phyloP scores from a whole-genome alignment of 768 basidiomycete species.

The Lactifluus pinguis region DNA sequence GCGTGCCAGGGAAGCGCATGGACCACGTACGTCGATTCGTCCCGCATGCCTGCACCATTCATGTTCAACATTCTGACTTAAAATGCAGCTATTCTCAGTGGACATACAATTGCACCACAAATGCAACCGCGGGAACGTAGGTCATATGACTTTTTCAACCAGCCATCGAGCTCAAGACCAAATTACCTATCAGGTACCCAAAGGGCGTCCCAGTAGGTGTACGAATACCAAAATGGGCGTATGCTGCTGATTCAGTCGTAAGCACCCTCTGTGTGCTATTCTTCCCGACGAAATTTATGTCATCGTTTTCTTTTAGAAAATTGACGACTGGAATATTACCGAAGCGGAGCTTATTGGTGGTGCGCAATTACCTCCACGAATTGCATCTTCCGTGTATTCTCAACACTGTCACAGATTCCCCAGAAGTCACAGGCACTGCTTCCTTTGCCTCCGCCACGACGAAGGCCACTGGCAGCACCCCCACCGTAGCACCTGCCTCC shows the following conservation, averaged over 20 bases:
- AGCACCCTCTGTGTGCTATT: background rate
- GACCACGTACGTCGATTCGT: conserved; percentile 6
- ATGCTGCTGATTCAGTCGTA: conserved; percentile 35
- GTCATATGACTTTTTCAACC: background rate
- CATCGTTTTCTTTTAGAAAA: background rate
- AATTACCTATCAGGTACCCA: conserved; percentile 1
- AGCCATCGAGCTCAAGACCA: background rate
- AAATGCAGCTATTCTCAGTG: conserved; percentile 15
- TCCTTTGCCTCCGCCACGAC: background rate
- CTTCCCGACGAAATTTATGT: too few species aligned
- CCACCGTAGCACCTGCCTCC: background rate
- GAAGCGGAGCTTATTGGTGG: background rate
- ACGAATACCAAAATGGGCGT: conserved; percentile 42
- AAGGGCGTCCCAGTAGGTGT: conserved; percentile 32
- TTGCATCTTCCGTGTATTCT: background rate
- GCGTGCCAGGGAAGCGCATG: conserved; percentile 19
- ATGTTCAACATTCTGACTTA: background rate
- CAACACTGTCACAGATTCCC: background rate
- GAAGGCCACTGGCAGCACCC: background rate
- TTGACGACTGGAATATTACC: conserved; percentile 6
- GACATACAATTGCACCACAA: conserved; percentile 5
- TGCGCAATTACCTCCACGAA: background rate
- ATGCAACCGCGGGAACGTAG: background rate
- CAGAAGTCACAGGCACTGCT: conserved; percentile 1
- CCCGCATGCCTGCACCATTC: background rate